phyloP scores from a whole-genome alignment of 1,284 basidiomycete genomes.

The Golubevia sp. region DNA sequence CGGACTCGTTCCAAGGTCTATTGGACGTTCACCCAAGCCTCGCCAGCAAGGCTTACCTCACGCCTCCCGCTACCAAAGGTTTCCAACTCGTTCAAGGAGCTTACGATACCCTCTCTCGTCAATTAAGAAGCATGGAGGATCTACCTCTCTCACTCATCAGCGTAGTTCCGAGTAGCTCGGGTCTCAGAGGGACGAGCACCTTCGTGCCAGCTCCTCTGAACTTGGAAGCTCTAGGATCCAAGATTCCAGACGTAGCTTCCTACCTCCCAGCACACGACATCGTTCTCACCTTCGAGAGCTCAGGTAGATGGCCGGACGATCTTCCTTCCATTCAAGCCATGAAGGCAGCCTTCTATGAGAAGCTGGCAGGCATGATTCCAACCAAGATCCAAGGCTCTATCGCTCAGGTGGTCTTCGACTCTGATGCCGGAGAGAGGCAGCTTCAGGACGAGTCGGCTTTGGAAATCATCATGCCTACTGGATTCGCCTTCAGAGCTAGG shows the following conservation, averaged over 20 bases:
- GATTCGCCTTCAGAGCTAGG: constrained; percentile 82
- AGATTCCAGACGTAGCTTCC: constrained; percentile 53
- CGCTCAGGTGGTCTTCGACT: constrained; percentile 39
- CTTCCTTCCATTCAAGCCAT: constrained; percentile 88
- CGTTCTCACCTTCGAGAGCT: constrained; percentile 71
- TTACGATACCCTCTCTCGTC: constrained; percentile 79
- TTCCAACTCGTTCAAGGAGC: constrained; percentile 79
- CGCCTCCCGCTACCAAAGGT: constrained; percentile 56
- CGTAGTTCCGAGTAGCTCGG: constrained; percentile 72
- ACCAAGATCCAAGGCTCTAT: constrained; percentile 20
- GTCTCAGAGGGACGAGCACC: constrained; percentile 80
- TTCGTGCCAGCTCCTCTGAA: constrained; percentile 72
- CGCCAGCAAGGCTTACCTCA: constrained; percentile 52
- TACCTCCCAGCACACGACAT: constrained; percentile 63
- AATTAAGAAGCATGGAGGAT: constrained; percentile 74
- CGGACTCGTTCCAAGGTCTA: constrained; percentile 71
- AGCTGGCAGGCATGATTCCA: constrained; percentile 36
- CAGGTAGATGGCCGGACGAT: constrained; percentile 93
- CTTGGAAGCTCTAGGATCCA: constrained; percentile 41
- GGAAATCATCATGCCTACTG: constrained; percentile 78
- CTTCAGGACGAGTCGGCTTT: constrained; percentile 75
- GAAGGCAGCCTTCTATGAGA: constrained; percentile 78
- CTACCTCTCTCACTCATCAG: constrained; percentile 81
- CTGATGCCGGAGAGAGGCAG: constrained; percentile 63
- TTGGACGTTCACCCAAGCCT: constrained; percentile 65